Evolutionary conservation across 1,284 basidiomycete genomes (phyloP), one percentile per base, ranked within the genome.

Genomic region (Boletus semigastroideus): DNA sequence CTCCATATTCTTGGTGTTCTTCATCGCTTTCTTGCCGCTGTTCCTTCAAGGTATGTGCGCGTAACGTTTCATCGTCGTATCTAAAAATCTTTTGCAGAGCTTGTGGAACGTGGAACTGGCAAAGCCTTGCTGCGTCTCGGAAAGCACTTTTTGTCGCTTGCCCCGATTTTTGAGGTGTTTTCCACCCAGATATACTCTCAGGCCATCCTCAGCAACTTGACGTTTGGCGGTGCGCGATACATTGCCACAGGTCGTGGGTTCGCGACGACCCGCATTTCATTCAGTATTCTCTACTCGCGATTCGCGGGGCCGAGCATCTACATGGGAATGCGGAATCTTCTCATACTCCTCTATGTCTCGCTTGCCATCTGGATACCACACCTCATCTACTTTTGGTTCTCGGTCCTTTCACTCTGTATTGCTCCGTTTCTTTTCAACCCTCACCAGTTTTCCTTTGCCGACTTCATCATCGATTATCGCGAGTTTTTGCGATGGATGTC

Each of bases 401-500:
- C 92, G 16, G 90, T 94, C 54, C 72, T 94, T 51, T 93, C 94
- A 40, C 82, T 97, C 16, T 95, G 92, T 72, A 81, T 97, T 58
- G 93, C 95, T 30, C 94, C 95, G 2, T 98, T 97, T 84, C 64
- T 98, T 56, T 97, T 98, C 83, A 98, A 98, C 74, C 95, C 95
- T 12, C 95, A 98, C 74, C 95, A 98, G 70, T 98, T 98, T 82
- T 92, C 92, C 20, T 92, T 87, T 69, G 74, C 90, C 61, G 94
- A 98, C 73, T 98, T 97, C 74, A 89, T 98, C 73, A 94, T 98
- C 68, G 95, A 98, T 72, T 98, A 98, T 72, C 87, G 94, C 59
- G 94, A 98, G 69, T 97, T 95, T 78, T 74, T 98, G 48, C 86
- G 94, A 51, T 98, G 94, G 94, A 97, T 98, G 93, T 96, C 92